Evolutionary conservation across 1,284 basidiomycete genomes (phyloP), one percentile per base, ranked within the genome.

Genomic region (Hortiboletus rubellus): DNA sequence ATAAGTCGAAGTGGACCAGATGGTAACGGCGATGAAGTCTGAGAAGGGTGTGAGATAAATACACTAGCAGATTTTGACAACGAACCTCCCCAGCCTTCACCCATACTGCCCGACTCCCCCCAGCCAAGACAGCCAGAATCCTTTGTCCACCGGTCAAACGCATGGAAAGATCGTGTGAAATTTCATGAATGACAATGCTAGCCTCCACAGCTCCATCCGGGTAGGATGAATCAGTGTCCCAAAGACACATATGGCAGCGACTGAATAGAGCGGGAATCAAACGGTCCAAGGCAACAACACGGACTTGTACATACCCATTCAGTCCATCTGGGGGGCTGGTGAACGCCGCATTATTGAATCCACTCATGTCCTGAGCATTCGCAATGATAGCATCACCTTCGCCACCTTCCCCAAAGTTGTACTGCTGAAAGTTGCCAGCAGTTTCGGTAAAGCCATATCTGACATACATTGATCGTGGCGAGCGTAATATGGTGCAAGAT

Each of bases 101-200:
- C 96, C 94, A 97, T 97, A 41, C 96, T 96, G 45, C 96, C 96
- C 18, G 88, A 84, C 77, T 98, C 95, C 50, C 95, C 94, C 88
- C 92, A 98, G 17, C 93, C 94, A 60, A 97, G 85, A 74, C 94
- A 96, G 11, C 91, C 91, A 47, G 91, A 94, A 79, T 97, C 94
- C 60, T 85, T 81, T 0, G 95, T 3, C 95, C 95, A 74, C 96
- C 96, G 24, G 95, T 98, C 58, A 98, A 76, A 69, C 96, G 90
- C 4, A 92, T 98, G 65, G 91, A 94, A 52, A 98, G 76, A 67
- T 95, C 96, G 73, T 98, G 96, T 54, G 83, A 81, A 68, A 91
- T 76, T 76, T 95, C 93, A 75, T 95, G 93, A 60, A 95, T 92
- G 65, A 95, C 91, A 60, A 95, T 95, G 52, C 92, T 93, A 46